Evolutionary conservation across 1,284 basidiomycete genomes (phyloP), one percentile per base, ranked within the genome.

Genomic region (Xerocomus nothofagi): DNA sequence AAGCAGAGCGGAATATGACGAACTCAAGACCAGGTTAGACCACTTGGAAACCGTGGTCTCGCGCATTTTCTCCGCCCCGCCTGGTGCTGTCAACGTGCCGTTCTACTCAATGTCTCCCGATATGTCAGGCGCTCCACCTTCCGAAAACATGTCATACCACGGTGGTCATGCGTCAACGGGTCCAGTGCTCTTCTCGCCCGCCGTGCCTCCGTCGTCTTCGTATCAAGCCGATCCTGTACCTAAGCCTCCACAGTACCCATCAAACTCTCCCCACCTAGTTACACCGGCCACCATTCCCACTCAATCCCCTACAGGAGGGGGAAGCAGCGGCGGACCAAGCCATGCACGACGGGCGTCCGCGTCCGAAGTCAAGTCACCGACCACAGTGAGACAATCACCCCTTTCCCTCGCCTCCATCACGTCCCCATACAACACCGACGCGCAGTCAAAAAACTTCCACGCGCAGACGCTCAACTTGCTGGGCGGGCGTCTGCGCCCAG

Each of bases 401-500:
- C 58, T 68, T 31, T 60, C 68, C 31, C 52, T 67, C 11, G 50
- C 67, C 27, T 68, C 65, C 37, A 67, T 67, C 47, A 67, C 66
- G 2, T 60, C 67, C 6, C 65, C 68, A 6, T 67, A 55, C 54
- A 68, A 68, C 50, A 39, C 66, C 39, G 68, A 70, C 2, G 1
- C 50, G 29, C 71, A 72, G 70, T 55, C 77, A 79, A 79, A 79
- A 79, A 79, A 78, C 72, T 74, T 30, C 67, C 62, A 46, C 70
- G 76, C 76, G 76, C 77, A 77, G 77, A 77, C 71, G 74, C 67
- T 63, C 66, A 69, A 61, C 53, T 65, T 58, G 68, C 75, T 70
- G 77, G 75, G 75, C 73, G 73, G 56, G 71, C 73, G 74, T 75
- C 76, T 79, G 77, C 75, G 77, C 76, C 65, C 38, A 59, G 53